A percentile compares a stretch with the other conserved stretches of the same genome.
Conservation (phyloP, 257 asterid genomes). For the Solanum ossicruentum region DNA sequence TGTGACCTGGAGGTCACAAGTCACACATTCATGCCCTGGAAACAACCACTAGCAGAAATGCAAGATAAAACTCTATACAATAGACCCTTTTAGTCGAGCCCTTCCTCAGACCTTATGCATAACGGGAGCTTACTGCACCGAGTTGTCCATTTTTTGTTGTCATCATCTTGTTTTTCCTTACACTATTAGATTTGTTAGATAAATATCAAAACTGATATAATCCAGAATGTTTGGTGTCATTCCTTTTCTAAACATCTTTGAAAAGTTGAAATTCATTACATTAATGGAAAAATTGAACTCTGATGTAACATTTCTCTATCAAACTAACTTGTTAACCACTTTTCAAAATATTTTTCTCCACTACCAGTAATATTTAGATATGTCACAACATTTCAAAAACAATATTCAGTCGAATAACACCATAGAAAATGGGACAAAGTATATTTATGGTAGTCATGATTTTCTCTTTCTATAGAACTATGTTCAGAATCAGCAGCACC, state of each 20-base stretch:
- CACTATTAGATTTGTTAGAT: background rate
- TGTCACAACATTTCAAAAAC: background rate
- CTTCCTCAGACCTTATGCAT: no score
- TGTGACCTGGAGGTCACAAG: no score
- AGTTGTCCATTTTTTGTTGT: background rate
- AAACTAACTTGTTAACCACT: background rate
- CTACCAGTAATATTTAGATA: background rate
- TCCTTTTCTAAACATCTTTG: background rate
- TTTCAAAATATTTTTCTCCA: background rate
- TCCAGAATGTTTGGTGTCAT: background rate
- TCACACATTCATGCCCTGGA: no score
- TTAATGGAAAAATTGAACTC: background rate
- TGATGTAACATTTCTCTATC: background rate
- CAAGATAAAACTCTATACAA: no score
- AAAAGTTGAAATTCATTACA: background rate
- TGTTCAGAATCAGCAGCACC: background rate
- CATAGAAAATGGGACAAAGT: background rate
- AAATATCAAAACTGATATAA: background rate
- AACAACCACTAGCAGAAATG: no score
- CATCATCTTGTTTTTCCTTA: background rate
- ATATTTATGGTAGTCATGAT: background rate
- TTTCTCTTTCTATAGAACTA: background rate
- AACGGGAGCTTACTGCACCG: no score
- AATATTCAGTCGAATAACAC: background rate
- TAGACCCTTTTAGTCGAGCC: no score